Evolutionary conservation across 116 monocot genomes (phyloP).

Genomic region (Papilionanthe hybrid): DNA sequence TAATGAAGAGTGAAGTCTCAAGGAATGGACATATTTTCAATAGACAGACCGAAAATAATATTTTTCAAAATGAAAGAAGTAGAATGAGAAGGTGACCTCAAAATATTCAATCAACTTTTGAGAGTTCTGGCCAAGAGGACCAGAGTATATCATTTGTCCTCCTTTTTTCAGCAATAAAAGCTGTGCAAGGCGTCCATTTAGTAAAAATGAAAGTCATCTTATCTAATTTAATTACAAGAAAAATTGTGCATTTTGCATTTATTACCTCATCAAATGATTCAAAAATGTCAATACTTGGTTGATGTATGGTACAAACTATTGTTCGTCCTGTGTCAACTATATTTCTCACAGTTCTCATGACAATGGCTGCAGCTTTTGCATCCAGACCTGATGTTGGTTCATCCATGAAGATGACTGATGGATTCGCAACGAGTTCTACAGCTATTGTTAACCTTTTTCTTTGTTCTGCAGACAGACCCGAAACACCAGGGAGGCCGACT

Average conservation of each 20-base stretch:
- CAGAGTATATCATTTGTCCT: slow-evolving; percentile 44
- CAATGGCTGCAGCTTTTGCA: slow-evolving; percentile 24
- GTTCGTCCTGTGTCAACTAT: slow-evolving; percentile 16
- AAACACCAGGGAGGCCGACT: slow-evolving; percentile 15
- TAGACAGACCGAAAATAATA: not conserved
- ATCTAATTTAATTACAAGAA: not conserved
- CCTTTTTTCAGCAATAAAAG: slow-evolving; percentile 34
- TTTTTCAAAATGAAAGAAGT: not conserved
- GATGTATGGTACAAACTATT: slow-evolving; percentile 21
- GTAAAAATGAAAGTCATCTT: not conserved
- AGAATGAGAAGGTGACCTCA: slow-evolving; percentile 16
- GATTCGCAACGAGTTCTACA: slow-evolving; percentile 22
- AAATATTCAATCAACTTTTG: slow-evolving; percentile 41
- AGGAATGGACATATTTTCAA: not conserved
- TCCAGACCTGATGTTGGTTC: slow-evolving; percentile 21
- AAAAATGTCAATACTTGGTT: slow-evolving; percentile 24
- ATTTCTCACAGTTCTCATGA: slow-evolving; percentile 19
- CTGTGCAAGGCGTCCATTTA: slow-evolving; percentile 5
- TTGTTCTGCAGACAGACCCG: slow-evolving; percentile 14
- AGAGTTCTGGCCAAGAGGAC: slow-evolving; percentile 32
- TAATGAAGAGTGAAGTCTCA: not conserved
- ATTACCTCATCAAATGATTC: slow-evolving; percentile 22
- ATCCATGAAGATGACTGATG: slow-evolving; percentile 24
- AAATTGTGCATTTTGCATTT: not conserved
- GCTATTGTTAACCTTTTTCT: slow-evolving; percentile 18